Conservation (phyloP, 139 green algal genomes). For the Nannochloris sp. region DNA sequence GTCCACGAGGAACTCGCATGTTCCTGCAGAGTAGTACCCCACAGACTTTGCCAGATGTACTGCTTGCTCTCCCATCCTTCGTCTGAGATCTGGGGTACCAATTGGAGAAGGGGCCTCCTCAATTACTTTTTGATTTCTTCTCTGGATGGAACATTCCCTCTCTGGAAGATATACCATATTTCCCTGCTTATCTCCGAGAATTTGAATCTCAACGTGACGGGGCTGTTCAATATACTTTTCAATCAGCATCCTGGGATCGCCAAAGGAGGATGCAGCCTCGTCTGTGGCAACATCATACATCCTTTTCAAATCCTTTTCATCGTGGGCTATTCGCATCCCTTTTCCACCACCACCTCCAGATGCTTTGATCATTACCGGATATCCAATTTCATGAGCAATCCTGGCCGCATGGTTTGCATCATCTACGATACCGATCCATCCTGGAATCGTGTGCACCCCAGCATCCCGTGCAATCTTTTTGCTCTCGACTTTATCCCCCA, state of each 20-base stretch:
- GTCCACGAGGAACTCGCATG: conserved; percentile 41
- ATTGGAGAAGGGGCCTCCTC: conserved; percentile 45
- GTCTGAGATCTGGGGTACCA: conserved; percentile 20
- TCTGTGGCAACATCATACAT: conserved; percentile 44
- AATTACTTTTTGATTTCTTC: conserved; percentile 52
- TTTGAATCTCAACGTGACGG: conserved; percentile 76
- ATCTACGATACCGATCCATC: conserved; percentile 23
- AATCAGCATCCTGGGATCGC: conserved; percentile 70
- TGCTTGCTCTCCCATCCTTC: conserved; percentile 49
- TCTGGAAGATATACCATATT: conserved; percentile 33
- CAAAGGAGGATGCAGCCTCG: conserved; percentile 63
- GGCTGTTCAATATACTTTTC: conserved; percentile 70
- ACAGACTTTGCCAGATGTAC: conserved; percentile 47
- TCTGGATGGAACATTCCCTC: conserved; percentile 43
- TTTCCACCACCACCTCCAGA: conserved; percentile 43
- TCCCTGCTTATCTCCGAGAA: conserved; percentile 12
- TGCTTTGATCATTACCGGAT: conserved; percentile 48
- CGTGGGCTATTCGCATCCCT: conserved; percentile 42
- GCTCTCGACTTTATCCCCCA: conserved; percentile 62
- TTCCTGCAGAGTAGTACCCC: conserved; percentile 42
- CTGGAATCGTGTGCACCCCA: conserved; percentile 29
- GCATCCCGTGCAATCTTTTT: conserved; percentile 25
- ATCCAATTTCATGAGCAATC: conserved; percentile 34
- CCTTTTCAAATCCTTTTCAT: conserved; percentile 38
- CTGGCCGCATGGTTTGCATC: conserved; percentile 18